Evolutionary conservation across 2,329 filamentous ascomycete genomes (phyloP).

Genomic region (Beauveria australis): DNA sequence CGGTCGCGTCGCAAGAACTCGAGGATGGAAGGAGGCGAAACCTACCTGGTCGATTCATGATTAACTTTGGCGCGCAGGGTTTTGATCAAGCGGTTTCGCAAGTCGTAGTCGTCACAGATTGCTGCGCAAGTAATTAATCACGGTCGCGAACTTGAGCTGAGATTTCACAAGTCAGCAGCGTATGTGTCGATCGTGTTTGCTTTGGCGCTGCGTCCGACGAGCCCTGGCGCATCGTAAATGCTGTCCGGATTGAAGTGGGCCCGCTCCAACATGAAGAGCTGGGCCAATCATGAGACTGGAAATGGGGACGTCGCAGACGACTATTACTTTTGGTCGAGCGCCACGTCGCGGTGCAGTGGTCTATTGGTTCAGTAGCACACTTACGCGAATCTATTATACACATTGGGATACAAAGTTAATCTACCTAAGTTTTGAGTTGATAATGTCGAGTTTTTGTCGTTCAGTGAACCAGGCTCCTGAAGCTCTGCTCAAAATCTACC

Average conservation of each 20-base stretch:
- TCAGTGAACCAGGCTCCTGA: slow-evolving; percentile 22
- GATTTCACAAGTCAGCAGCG: not conserved
- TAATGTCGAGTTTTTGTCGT: not conserved
- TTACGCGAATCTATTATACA: not conserved
- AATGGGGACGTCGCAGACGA: not conserved
- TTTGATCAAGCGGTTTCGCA: not conserved
- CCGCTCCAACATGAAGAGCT: slow-evolving; percentile 22
- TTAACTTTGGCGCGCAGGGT: not conserved
- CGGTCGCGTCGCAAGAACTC: not conserved
- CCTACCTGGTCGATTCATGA: slow-evolving; percentile 56
- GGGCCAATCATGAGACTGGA: slow-evolving; percentile 11
- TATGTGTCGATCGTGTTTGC: slow-evolving; percentile 5
- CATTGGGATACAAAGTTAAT: not conserved
- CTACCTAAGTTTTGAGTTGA: not conserved
- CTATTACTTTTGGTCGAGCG: not conserved
- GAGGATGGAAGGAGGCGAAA: slow-evolving; percentile 17
- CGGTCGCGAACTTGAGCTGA: not conserved
- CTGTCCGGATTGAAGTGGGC: slow-evolving; percentile 26
- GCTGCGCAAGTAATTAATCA: not conserved
- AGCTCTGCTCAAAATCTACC: slow-evolving; percentile 44
- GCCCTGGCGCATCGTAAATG: slow-evolving; percentile 10
- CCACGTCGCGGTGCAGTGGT: not conserved
- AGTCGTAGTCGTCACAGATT: not conserved
- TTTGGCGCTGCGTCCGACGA: not conserved
- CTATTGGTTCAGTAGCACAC: not conserved